Percentiles rank a stretch among this genome's conserved stretches.
Evolutionary conservation across 2,329 filamentous ascomycete species (phyloP).

Genomic region (Fusarium sulawesiense): DNA sequence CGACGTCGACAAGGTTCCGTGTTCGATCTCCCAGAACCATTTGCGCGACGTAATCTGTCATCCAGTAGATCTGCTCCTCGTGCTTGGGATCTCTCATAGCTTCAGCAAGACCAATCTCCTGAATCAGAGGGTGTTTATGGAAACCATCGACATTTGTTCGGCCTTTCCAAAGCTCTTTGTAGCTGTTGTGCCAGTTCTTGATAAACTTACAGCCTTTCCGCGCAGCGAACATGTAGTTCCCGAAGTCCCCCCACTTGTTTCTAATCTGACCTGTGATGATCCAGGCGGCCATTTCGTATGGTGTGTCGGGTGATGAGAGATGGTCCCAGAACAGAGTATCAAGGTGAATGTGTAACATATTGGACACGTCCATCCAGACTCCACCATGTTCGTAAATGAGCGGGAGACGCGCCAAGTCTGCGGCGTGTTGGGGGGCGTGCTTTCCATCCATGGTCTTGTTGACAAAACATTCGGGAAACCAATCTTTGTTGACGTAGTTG

Average conservation of each 20-base stretch:
- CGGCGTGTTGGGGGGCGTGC: constrained; percentile 56
- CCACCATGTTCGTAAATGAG: constrained; percentile 56
- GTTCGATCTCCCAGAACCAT: constrained; percentile 53
- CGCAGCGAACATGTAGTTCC: constrained; percentile 57
- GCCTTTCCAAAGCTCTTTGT: constrained; percentile 51
- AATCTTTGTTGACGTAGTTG: constrained; percentile 48
- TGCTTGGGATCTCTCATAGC: constrained; percentile 36
- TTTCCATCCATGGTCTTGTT: constrained; percentile 55
- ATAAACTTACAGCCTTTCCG: constrained; percentile 57
- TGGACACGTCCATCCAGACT: constrained; percentile 57
- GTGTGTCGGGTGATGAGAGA: constrained; percentile 51
- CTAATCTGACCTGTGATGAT: constrained; percentile 51
- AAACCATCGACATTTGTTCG: constrained; percentile 51
- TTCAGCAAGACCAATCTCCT: constrained; percentile 49
- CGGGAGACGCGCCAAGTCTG: constrained; percentile 60
- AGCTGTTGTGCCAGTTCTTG: constrained; percentile 56
- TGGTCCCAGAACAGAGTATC: constrained; percentile 58
- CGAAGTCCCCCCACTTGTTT: constrained; percentile 50
- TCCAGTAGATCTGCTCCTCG: constrained; percentile 37
- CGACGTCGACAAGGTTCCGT: constrained; percentile 47
- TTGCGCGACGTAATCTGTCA: constrained; percentile 54
- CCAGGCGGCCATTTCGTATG: constrained; percentile 52
- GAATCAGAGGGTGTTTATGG: constrained; percentile 45
- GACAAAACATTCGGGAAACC: constrained; percentile 43
- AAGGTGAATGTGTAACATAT: constrained; percentile 55